A percentile compares a stretch with the other conserved stretches of the same genome.
Evolutionary conservation across 768 basidiomycete genomes (phyloP).

Genomic region (Suillus paluster): DNA sequence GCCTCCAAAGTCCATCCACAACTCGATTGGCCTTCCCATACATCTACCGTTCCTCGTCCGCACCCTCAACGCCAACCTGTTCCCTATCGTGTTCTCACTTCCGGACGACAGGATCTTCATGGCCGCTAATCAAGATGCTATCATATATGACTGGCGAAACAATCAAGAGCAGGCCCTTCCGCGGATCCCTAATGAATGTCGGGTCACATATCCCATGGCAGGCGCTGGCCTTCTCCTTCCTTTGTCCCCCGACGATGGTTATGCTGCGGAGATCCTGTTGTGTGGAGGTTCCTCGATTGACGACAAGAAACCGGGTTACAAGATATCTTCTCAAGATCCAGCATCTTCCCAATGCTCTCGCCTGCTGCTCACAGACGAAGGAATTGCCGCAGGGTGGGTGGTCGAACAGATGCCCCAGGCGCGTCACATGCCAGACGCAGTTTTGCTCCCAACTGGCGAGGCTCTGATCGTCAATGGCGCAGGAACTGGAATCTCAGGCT

Average conservation of each 20-base stretch:
- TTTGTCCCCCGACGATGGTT: constrained; percentile 62
- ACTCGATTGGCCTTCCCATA: constrained; percentile 69
- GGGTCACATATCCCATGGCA: constrained; percentile 84
- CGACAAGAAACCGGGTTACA: constrained; percentile 59
- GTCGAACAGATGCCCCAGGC: constrained; percentile 76
- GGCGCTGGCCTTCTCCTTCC: constrained; percentile 78
- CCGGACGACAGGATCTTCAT: constrained; percentile 75
- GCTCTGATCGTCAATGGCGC: constrained; percentile 81
- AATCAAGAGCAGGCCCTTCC: constrained; percentile 69
- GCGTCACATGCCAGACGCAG: constrained; percentile 80
- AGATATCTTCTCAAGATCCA: constrained; percentile 72
- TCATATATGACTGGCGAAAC: constrained; percentile 76
- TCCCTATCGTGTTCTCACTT: constrained; percentile 75
- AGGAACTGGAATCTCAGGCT: constrained; percentile 73
- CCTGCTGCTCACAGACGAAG: constrained; percentile 64
- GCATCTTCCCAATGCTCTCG: constrained; percentile 78
- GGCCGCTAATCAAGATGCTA: constrained; percentile 78
- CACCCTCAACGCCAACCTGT: constrained; percentile 82
- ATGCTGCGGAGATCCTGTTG: constrained; percentile 69
- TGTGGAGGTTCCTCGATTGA: constrained; percentile 77
- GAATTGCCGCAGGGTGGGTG: constrained; percentile 72
- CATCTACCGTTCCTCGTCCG: constrained; percentile 64
- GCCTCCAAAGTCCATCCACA: constrained; percentile 76
- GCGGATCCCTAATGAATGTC: constrained; percentile 73
- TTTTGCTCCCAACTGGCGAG: constrained; percentile 77